phyloP scores from a whole-genome alignment of 495 filamentous ascomycete species.

The Halenospora varia region DNA sequence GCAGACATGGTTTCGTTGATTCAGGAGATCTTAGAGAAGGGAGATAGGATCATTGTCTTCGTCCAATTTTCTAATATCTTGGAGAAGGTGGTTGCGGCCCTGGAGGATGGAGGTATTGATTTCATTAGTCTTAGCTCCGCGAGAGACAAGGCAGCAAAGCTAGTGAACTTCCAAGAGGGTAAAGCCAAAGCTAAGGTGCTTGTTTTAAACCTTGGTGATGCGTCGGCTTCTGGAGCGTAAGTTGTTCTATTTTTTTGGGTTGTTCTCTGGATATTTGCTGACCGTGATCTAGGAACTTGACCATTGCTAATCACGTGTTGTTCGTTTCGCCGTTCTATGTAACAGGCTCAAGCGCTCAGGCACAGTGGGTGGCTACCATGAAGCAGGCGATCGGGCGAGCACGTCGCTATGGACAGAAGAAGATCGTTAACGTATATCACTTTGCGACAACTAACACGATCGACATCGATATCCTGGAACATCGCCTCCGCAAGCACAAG shows the following conservation, averaged over 20 bases:
- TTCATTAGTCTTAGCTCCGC: constrained; percentile 22
- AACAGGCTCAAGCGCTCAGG: constrained; percentile 35
- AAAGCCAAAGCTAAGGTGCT: constrained; percentile 42
- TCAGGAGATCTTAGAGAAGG: constrained; percentile 30
- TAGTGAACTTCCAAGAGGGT: constrained; percentile 28
- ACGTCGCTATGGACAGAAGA: constrained; percentile 63
- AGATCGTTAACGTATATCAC: constrained; percentile 64
- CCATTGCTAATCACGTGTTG: constrained; percentile 72
- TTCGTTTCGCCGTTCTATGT: constrained; percentile 63
- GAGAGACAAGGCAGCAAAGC: neutral
- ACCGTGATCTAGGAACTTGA: constrained; percentile 55
- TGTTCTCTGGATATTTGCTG: constrained; percentile 17
- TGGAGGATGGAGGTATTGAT: constrained; percentile 21
- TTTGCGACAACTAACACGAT: constrained; percentile 60
- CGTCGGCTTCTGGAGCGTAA: constrained; percentile 67
- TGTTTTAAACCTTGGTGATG: constrained; percentile 60
- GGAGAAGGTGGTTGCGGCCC: constrained; percentile 25
- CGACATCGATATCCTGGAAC: constrained; percentile 64
- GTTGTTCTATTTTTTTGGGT: constrained; percentile 21
- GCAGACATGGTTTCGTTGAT: constrained; percentile 44
- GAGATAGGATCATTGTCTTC: constrained; percentile 50
- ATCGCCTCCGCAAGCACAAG: no score
- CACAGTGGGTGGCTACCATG: constrained; percentile 56
- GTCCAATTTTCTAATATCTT: constrained; percentile 46
- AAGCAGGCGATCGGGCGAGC: constrained; percentile 70